Base-by-base conservation (phyloP, 345 rosid genomes). In the Eucalyptus fibrosa region DNA sequence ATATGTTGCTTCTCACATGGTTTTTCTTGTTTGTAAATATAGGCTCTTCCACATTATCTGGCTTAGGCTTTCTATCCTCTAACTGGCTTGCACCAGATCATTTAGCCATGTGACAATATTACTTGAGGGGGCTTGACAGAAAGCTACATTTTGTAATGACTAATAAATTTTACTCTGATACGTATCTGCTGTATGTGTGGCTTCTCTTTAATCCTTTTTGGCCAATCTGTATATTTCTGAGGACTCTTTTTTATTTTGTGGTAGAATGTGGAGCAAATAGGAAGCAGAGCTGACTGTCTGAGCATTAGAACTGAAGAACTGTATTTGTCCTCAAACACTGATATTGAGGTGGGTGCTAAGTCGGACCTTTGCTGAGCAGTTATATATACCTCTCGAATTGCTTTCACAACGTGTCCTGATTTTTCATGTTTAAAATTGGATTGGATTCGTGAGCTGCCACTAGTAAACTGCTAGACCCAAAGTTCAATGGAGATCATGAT, bases 201-300 rank as follows among this genome's bases (percentile, higher is more conserved):
- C 67, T 60, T 60, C 12, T 60, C 67, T 28, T 26, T 24, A 23
- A 23, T 59, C 14, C 5, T 55, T 55, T 23, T 23, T 60, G n/a
- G n/a, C 67, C n/a, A 60, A 60, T n/a, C n/a, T 60, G 15, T 50
- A 50, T 50, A 50, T 50, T 60, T 88, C 15, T 34, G 72, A 53
- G 34, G 40, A 77, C 24, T 88, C 53, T 19, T 14, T 37, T 86
- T 86, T 24, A 50, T 86, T 53, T 87, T 50, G 45, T 90, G 90
- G 91, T 94, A 97, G 99, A 97, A 98, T 88, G 95, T 96, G 40
- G 96, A 96, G 91, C 99, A 97, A 93, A 96, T 97, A 89, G 95
- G 96, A 87, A 93, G 94, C 92, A 96, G 99, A 90, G 98, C 98
- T 90, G 96, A 94, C 91, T 95, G 98, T 37, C 67, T 97, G 94